These are phyloP conservation scores for Henningerozyma blattae DNA, from an alignment of 805 yeast genomes.

Conservation along the genomic window DNA sequence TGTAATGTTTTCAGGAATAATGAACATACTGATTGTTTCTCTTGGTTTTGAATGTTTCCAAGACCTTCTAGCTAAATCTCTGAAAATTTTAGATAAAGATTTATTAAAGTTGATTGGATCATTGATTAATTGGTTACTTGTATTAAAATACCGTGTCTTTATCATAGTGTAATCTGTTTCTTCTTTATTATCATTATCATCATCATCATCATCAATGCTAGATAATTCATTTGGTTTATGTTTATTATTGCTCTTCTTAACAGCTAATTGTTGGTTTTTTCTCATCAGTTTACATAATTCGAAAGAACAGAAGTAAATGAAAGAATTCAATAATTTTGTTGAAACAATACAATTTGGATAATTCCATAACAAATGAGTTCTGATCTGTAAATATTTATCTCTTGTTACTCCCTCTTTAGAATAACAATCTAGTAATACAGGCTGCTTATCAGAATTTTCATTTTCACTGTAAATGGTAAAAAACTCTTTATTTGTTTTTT, in stretches of 20 bases:
- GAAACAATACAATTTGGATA: conserved; percentile 71
- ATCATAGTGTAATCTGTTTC: conserved; percentile 11
- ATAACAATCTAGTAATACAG: conserved; percentile 55
- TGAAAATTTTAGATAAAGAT: conserved; percentile 53
- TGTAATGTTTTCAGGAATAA: conserved; percentile 50
- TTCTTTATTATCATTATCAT: conserved; percentile 5
- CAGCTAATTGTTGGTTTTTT: conserved; percentile 7
- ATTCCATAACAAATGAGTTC: conserved; percentile 86
- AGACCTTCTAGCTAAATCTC: conserved; percentile 83
- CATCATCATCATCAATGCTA: conserved; percentile 2
- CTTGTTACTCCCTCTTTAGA: conserved; percentile 57
- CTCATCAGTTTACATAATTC: conserved; percentile 40
- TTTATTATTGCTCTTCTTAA: conserved; percentile 1
- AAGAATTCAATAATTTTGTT: conserved; percentile 60
- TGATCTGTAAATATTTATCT: conserved; percentile 57
- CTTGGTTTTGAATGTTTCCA: conserved; percentile 63
- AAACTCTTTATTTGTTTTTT: conserved; percentile 37
- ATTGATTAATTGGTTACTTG: conserved; percentile 12
- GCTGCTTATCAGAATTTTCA: conserved; percentile 25
- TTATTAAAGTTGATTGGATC: conserved; percentile 27
- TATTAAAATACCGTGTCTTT: conserved; percentile 22
- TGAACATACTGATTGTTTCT: conserved; percentile 57
- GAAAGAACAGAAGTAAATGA: conserved; percentile 52
- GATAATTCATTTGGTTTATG: neutral
- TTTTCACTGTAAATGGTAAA: conserved; percentile 54